Conservation (phyloP, 2,329 filamentous ascomycete species). For the Colletotrichum orbiculare region DNA sequence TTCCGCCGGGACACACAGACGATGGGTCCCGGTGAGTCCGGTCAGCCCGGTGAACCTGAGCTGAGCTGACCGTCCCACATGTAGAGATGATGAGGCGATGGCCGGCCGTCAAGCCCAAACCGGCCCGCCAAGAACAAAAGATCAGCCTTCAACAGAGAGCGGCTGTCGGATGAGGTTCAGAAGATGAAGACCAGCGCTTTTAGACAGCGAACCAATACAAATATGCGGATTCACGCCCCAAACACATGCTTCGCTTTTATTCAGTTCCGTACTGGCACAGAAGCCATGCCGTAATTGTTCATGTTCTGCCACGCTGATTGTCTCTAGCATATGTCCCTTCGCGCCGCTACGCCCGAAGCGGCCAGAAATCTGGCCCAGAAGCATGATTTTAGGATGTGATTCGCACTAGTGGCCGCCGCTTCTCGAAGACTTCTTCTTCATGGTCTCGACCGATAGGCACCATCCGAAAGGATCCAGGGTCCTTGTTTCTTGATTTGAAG, state of each 20-base stretch:
- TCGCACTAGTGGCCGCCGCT: slow-evolving; percentile 8
- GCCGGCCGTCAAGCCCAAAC: slow-evolving; percentile 24
- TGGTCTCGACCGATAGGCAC: slow-evolving; percentile 1
- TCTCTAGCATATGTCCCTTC: slow-evolving; percentile 19
- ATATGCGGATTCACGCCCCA: slow-evolving; percentile 14
- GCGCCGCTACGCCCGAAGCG: slow-evolving; percentile 3
- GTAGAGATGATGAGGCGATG: neutral
- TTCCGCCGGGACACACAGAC: slow-evolving; percentile 8
- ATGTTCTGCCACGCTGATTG: slow-evolving; percentile 14
- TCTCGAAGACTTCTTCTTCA: slow-evolving; percentile 14
- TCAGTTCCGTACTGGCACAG: neutral
- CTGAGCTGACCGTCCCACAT: slow-evolving; percentile 24
- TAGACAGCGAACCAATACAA: slow-evolving; percentile 29
- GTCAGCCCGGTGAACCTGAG: slow-evolving; percentile 17
- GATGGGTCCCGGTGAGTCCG: slow-evolving; percentile 24
- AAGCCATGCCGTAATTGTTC: slow-evolving; percentile 28
- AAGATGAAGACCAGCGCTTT: slow-evolving; percentile 17
- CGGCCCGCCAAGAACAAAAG: slow-evolving; percentile 31
- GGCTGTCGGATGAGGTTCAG: slow-evolving; percentile 23
- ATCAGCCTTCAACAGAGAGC: slow-evolving; percentile 36
- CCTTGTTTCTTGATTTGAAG: slow-evolving; percentile 1
- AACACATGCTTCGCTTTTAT: neutral
- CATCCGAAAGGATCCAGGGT: slow-evolving; percentile 1
- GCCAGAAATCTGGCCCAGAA: slow-evolving; percentile 15
- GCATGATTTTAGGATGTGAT: slow-evolving; percentile 7